Evolutionary conservation across 1,284 basidiomycete species (phyloP).

Genomic region (Melanopsichium pennsylvanicum): DNA sequence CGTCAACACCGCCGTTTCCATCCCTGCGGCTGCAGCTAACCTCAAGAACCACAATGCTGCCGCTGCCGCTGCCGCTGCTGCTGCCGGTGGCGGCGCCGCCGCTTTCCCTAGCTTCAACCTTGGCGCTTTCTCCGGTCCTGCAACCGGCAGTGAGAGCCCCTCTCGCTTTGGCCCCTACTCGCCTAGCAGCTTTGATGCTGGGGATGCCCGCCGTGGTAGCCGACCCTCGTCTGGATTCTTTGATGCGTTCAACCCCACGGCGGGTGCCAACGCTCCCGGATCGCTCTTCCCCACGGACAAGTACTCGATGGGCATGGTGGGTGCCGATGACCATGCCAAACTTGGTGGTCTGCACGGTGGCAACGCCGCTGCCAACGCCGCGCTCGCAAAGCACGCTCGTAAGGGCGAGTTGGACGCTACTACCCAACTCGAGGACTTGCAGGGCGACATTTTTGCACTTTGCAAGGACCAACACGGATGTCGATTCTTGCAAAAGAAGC

Average conservation of each 20-base stretch:
- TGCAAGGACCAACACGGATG: slow-evolving; percentile 99
- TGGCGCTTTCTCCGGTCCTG: slow-evolving; percentile 32
- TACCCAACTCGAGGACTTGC: slow-evolving; percentile 91
- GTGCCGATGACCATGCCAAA: slow-evolving; percentile 30
- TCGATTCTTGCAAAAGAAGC: slow-evolving; percentile 97
- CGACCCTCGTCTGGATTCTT: slow-evolving; percentile 55
- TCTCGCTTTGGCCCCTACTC: slow-evolving; percentile 49
- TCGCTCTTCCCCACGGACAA: slow-evolving; percentile 44
- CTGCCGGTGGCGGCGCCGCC: slow-evolving; percentile 2
- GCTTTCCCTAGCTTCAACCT: slow-evolving; percentile 48
- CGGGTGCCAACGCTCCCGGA: slow-evolving; percentile 37
- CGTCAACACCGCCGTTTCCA: slow-evolving; percentile 42
- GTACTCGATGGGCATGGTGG: slow-evolving; percentile 43
- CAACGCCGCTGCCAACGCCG: slow-evolving; percentile 15
- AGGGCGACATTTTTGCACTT: slow-evolving; percentile 86
- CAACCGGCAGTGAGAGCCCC: slow-evolving; percentile 41
- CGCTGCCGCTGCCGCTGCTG: slow-evolving; percentile 6
- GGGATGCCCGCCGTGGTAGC: slow-evolving; percentile 31
- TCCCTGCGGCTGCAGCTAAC: slow-evolving; percentile 16
- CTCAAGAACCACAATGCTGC: slow-evolving; percentile 17
- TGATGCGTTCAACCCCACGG: slow-evolving; percentile 50
- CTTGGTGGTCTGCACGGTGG: slow-evolving; percentile 23
- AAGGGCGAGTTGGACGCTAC: slow-evolving; percentile 85
- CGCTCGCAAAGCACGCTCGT: slow-evolving; percentile 64
- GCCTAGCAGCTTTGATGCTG: slow-evolving; percentile 38